Percentiles rank a stretch among this genome's conserved stretches.
phyloP scores from a whole-genome alignment of 2,329 filamentous ascomycete species.

The Cladophialophora immunda region DNA sequence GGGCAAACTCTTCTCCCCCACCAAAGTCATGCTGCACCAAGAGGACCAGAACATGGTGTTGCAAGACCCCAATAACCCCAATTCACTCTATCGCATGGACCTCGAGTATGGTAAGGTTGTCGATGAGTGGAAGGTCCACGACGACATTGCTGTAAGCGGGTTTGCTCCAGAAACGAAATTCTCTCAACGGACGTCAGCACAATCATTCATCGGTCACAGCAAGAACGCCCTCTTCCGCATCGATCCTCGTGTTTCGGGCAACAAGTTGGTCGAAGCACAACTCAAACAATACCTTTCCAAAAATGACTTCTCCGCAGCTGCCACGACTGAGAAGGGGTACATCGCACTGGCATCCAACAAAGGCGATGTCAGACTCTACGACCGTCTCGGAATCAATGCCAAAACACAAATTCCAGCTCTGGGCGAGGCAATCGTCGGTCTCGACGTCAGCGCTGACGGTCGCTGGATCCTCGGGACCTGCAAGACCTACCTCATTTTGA shows the following conservation, averaged over 20 bases:
- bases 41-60: slow-evolving; percentile 90
- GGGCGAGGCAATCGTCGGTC: slow-evolving; percentile 90
- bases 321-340: slow-evolving; percentile 95
- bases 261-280: slow-evolving; percentile 91
- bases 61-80: slow-evolving; percentile 82
- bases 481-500: slow-evolving; percentile 90
- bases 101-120: slow-evolving; percentile 97
- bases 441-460: slow-evolving; percentile 94
- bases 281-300: slow-evolving; percentile 97
- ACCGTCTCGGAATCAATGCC: slow-evolving; percentile 93
- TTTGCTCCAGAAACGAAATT: slow-evolving; percentile 98
- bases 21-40: slow-evolving; percentile 95
- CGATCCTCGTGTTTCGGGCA: slow-evolving; percentile 86
- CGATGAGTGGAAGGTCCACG: slow-evolving; percentile 98
- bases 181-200: slow-evolving; percentile 92
- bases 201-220: slow-evolving; percentile 93
- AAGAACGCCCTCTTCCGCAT: slow-evolving; percentile 92
- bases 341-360: slow-evolving; percentile 98
- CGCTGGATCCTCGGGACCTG: slow-evolving; percentile 96
- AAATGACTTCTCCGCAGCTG: slow-evolving; percentile 94
- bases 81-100: slow-evolving; percentile 96
- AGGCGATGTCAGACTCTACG: slow-evolving; percentile 95
- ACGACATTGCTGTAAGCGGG: slow-evolving; percentile 89
- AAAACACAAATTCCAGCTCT: slow-evolving; percentile 97
- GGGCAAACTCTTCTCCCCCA: slow-evolving; percentile 88